Evolutionary conservation across 768 basidiomycete genomes (phyloP), one percentile per base, ranked within the genome.

Genomic region (Candolleomyces aberdarensis): DNA sequence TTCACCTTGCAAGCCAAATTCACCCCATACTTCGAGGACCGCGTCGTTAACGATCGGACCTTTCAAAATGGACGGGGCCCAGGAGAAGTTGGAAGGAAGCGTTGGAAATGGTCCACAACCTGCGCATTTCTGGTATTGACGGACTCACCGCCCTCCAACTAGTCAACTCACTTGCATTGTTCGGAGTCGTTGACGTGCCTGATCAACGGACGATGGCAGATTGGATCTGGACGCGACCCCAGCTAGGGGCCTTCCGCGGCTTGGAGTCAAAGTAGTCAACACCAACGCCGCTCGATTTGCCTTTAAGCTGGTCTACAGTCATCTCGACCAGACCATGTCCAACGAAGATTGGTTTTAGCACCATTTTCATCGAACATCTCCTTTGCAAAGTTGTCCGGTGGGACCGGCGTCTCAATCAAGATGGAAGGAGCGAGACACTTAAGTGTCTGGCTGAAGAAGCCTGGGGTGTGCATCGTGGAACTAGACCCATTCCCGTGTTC

Each of bases 351-450:
- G 65, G 64, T 1, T 68, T 66, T 55, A 58, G 62, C 7, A 53
- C 57, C 15, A 62, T 68, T 11, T 68, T 68, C 40, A 57, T 64
- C 1, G 67, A 68, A 52, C 67, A 68, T 49, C 31, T 61, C 0
- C 65, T 68, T 5, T 66, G 67, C 56, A 68, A 68, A 36, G 59
- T 68, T n/a, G 55, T 60, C 13, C 62, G 67, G 11, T 68, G 65
- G 65, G 46, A 46, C 9, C 31, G 44, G 10, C 57, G 55, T 10
- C 55, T 56, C 10, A 52, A 52, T 22, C 15, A 26, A 26, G 51
- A 52, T 32, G 51, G 51, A 8, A 13, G 11, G 1, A 22, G 8
- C 8, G 14, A 19, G 9, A 52, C 51, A 11, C 51, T 52, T 17
- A 22, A 22, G 9, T 14, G 3, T 19, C 48, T 17, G 48, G 48